Conservation (phyloP, 495 filamentous ascomycete genomes). For the Talaromyces proteolyticus region DNA sequence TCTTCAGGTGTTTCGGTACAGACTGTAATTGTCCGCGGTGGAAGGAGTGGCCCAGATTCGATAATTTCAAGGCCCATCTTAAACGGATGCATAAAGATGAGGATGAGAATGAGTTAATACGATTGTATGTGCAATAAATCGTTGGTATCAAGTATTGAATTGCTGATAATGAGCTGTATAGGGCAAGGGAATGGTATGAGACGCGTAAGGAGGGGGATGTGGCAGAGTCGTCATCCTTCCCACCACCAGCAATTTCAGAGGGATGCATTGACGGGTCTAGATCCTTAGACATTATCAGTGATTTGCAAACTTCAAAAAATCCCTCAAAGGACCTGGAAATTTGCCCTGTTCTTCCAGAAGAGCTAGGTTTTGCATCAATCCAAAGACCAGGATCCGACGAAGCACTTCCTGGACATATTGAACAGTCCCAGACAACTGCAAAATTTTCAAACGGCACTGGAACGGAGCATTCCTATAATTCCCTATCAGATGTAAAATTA, state of each 20-base stretch:
- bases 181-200: slow-evolving; percentile 38
- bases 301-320: too few relatives aligned
- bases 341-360: too few relatives aligned
- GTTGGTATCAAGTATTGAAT: background rate
- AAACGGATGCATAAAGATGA: slow-evolving; percentile 65
- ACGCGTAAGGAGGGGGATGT: slow-evolving; percentile 1
- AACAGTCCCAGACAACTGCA: background rate
- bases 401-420: too few relatives aligned
- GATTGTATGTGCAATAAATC: slow-evolving; percentile 34
- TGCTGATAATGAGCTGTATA: slow-evolving; percentile 10
- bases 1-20: slow-evolving; percentile 64
- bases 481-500: background rate
- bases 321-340: too few relatives aligned
- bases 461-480: background rate
- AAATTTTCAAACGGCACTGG: background rate
- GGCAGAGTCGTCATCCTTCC: background rate
- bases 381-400: too few relatives aligned
- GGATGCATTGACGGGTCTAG: background rate
- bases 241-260: background rate
- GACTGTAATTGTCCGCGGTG: too few relatives aligned
- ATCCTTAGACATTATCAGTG: too few relatives aligned
- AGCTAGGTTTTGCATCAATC: too few relatives aligned
- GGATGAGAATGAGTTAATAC: slow-evolving; percentile 45
- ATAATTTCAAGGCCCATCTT: slow-evolving; percentile 89
- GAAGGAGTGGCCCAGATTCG: slow-evolving; percentile 84